Conservation (phyloP, 2,329 filamentous ascomycete genomes). For the Sporothrix inflata region DNA sequence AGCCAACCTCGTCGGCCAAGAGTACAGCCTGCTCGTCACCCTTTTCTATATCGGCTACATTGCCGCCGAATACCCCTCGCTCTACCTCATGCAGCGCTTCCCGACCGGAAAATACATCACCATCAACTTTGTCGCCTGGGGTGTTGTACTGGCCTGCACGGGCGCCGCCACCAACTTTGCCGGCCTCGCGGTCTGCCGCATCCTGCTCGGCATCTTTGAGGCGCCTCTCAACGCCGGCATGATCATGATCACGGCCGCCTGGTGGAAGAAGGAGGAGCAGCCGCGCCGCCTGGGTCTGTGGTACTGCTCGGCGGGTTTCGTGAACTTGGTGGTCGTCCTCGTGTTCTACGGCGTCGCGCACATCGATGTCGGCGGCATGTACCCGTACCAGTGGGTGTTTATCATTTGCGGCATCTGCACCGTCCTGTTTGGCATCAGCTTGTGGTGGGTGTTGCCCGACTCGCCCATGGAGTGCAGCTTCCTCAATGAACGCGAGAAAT, state of each 20-base stretch:
- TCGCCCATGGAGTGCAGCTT: conserved; percentile 36
- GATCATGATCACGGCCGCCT: conserved; percentile 62
- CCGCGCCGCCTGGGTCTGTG: not conserved
- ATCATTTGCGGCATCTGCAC: conserved; percentile 44
- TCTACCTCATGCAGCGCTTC: conserved; percentile 23
- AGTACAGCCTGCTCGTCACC: conserved; percentile 28
- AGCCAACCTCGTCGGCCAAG: not conserved
- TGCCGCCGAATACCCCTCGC: conserved; percentile 28
- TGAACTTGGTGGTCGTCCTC: not conserved
- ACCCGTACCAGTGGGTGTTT: conserved; percentile 38
- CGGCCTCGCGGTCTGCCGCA: conserved; percentile 59
- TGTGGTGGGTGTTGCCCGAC: conserved; percentile 36
- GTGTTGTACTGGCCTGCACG: conserved; percentile 51
- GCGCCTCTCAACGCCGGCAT: conserved; percentile 61
- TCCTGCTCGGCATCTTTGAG: conserved; percentile 60
- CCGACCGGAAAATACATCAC: conserved; percentile 32
- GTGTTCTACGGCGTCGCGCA: not conserved
- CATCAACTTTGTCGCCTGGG: conserved; percentile 44
- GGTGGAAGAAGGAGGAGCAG: conserved; percentile 39
- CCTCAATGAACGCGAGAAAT: conserved; percentile 37
- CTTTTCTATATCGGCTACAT: conserved; percentile 34
- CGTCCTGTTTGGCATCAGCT: conserved; percentile 38
- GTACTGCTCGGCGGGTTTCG: not conserved
- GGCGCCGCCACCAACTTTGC: conserved; percentile 58
- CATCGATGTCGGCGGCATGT: conserved; percentile 27